Base-by-base conservation (phyloP, 805 yeast genomes). In the Cyberlindnera japonica region DNA sequence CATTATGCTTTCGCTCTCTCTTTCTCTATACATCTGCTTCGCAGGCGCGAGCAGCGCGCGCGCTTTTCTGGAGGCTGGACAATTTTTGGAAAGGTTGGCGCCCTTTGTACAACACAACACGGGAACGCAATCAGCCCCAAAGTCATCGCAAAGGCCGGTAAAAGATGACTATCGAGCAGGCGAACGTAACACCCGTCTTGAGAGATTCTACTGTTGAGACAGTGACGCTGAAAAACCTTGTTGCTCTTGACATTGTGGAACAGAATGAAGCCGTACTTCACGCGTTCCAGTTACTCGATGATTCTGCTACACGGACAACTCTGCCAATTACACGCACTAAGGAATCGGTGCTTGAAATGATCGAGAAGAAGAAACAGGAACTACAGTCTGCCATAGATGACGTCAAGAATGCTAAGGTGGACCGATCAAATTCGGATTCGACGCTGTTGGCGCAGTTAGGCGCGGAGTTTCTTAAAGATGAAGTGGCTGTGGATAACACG, bases 161-260 rank as follows among this genome's bases (percentile, higher is more conserved):
- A 24, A 5, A 23, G 13, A 55, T 54, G 59, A 38, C 56, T 8
- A 41, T 43, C 6, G 34, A 44, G 10, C 61, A 55, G 38, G 42
- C 59, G 0, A 43, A 37, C 22, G 44, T 48, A 3, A 41, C 42
- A 0, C 57, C 59, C 17, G 38, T 50, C 8, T 40, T 44, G 8
- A 32, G 38, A 13, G 31, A 38, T n/a, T 33, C 30, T 10, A 19
- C 48, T 1, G 37, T 57, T 4, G 59, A 54, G 19, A 54, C 49
- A 1, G 47, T 57, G 19, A 55, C 61, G 4, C 33, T 57, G 32
- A 57, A 57, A 43, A 57, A 55, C 37, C 22, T 55, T 12, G 51
- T 57, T 9, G 53, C 59, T 10, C 37, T 54, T 11, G 58, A 57
- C 25, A 27, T 55, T 4, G 50, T 55, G 9, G 54, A 57, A 25